Evolutionary conservation across 1,284 basidiomycete species (phyloP).

Genomic region (Marasmius tenuissimus): DNA sequence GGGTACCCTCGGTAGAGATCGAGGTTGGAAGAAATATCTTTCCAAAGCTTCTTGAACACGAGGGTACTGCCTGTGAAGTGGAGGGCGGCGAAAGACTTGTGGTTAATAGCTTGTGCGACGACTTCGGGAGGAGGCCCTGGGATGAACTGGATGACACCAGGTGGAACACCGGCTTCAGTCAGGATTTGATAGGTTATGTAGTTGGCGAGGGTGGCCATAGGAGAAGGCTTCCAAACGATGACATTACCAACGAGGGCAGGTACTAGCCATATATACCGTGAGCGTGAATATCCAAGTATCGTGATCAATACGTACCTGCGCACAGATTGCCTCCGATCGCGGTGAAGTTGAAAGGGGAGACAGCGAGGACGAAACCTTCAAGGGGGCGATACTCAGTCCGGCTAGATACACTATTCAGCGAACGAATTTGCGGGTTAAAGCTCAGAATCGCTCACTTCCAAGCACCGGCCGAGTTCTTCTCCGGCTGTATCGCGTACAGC

Average conservation of each 20-base stretch:
- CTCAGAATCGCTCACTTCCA: constrained; percentile 82
- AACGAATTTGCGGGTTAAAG: not conserved
- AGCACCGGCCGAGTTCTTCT: constrained; percentile 81
- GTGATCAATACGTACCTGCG: constrained; percentile 48
- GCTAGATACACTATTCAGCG: constrained; percentile 39
- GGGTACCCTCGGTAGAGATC: constrained; percentile 89
- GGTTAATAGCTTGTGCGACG: constrained; percentile 78
- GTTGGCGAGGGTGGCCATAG: constrained; percentile 93
- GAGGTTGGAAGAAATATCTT: constrained; percentile 88
- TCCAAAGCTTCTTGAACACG: constrained; percentile 96
- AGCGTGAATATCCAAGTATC: not conserved
- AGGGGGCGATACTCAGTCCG: constrained; percentile 95
- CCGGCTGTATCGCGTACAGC: constrained; percentile 88
- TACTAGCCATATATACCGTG: constrained; percentile 39
- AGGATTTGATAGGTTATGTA: constrained; percentile 93
- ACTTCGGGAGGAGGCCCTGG: constrained; percentile 85
- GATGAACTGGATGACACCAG: constrained; percentile 96
- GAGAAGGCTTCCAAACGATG: constrained; percentile 97
- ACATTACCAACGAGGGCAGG: constrained; percentile 96
- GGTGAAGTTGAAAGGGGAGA: constrained; percentile 99
- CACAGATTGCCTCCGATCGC: constrained; percentile 94
- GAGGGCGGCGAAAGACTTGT: constrained; percentile 83
- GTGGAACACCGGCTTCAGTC: constrained; percentile 90
- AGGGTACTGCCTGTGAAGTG: constrained; percentile 98
- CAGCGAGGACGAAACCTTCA: constrained; percentile 96